Percentiles rank a stretch among this genome's conserved stretches.
Evolutionary conservation across 2,329 filamentous ascomycete species (phyloP).

Genomic region (Keithomyces neogunnii): DNA sequence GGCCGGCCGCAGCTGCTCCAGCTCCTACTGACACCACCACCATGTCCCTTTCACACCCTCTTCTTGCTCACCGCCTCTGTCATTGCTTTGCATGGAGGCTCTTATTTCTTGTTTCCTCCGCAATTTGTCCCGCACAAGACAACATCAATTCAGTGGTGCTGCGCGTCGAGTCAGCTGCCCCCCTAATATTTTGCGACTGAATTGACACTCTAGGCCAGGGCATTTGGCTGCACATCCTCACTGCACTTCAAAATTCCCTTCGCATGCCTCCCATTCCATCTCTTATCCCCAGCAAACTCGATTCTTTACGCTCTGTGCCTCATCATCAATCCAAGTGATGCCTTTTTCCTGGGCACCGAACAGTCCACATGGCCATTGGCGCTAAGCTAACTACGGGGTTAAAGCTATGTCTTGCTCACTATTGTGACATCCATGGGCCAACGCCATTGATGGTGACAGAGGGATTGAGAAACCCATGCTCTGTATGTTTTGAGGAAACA

Average conservation of each 20-base stretch:
- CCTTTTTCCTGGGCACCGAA: background rate
- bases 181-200: background rate
- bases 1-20: background rate
- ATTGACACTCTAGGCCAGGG: background rate
- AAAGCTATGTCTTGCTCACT: slow-evolving; percentile 62
- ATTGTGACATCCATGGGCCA: slow-evolving; percentile 62
- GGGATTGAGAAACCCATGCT: slow-evolving; percentile 52
- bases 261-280: background rate
- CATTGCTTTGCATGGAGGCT: slow-evolving; percentile 1
- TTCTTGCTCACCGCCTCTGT: slow-evolving; percentile 8
- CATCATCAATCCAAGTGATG: background rate
- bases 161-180: slow-evolving; percentile 3
- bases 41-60: slow-evolving; percentile 8
- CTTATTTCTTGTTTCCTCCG: slow-evolving; percentile 4
- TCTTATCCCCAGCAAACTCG: background rate
- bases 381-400: slow-evolving; percentile 26
- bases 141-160: background rate
- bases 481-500: slow-evolving; percentile 44
- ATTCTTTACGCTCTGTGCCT: background rate
- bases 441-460: slow-evolving; percentile 64
- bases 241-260: background rate
- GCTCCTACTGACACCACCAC: slow-evolving; percentile 2
- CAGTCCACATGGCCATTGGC: slow-evolving; percentile 18
- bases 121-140: background rate
- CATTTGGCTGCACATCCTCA: background rate